These are phyloP conservation scores for Abrus pulchellus DNA, from an alignment of 306 rosid species.

Conservation along the genomic window DNA sequence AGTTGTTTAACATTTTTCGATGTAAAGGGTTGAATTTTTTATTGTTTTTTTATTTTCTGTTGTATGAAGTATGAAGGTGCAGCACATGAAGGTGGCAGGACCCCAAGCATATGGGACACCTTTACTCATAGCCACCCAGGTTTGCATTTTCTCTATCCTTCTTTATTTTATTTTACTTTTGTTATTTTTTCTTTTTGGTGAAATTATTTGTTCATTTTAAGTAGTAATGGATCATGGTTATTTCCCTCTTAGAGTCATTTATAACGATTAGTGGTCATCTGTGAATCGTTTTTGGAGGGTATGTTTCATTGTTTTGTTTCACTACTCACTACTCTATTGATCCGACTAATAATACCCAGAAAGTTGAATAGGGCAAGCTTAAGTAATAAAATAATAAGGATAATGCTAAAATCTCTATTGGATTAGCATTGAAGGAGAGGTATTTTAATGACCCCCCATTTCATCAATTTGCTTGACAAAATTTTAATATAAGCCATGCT, in stretches of 20 bases:
- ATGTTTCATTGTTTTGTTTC: slow-evolving; percentile 5
- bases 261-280: not conserved
- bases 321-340: not conserved
- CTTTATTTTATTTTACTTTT: not conserved
- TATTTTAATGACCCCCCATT: not conserved
- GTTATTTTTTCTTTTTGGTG: not conserved
- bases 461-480: slow-evolving; percentile 18
- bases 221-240: not conserved
- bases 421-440: slow-evolving; percentile 18
- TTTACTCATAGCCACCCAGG: slow-evolving; percentile 68
- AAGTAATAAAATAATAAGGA: not conserved
- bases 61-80: slow-evolving; percentile 56
- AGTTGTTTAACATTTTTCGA: not conserved
- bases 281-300: not conserved
- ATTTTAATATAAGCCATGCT: not conserved
- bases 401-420: not conserved
- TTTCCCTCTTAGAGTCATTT: slow-evolving; percentile 10
- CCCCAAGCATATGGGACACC: slow-evolving; percentile 78
- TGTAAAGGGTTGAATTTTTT: slow-evolving; percentile 39
- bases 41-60: not conserved
- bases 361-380: slow-evolving; percentile 24
- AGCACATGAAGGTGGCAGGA: slow-evolving; percentile 65
- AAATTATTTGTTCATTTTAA: not conserved
- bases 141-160: slow-evolving; percentile 11
- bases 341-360: not conserved